Conservation (phyloP, 2,329 filamentous ascomycete genomes). For the Dothideomycetidae sp. region DNA sequence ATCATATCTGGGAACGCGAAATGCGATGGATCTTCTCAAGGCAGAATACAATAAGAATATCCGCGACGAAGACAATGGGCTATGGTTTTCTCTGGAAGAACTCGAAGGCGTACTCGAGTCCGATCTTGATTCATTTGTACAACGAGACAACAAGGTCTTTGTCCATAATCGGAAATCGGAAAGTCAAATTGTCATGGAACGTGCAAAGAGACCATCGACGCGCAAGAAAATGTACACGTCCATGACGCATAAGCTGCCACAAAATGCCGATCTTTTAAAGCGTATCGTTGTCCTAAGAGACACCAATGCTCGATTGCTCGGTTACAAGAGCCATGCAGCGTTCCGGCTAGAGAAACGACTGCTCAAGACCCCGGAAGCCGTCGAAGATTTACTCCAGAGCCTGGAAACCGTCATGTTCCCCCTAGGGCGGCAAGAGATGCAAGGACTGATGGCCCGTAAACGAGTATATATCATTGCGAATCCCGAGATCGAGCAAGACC, state of each 20-base stretch:
- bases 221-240: no score
- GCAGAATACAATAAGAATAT: no score
- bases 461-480: neutral
- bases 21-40: no score
- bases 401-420: no score
- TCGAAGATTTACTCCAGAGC: constrained; percentile 55
- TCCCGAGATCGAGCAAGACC: neutral
- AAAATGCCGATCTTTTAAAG: constrained; percentile 54
- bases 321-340: constrained; percentile 56
- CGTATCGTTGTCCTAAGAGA: constrained; percentile 57
- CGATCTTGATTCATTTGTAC: neutral
- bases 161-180: neutral
- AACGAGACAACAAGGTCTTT: neutral
- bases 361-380: constrained; percentile 55
- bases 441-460: neutral
- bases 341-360: constrained; percentile 64
- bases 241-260: no score
- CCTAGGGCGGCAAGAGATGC: neutral
- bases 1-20: no score
- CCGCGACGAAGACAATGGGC: neutral
- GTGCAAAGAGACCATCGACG: no score
- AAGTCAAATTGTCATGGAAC: neutral
- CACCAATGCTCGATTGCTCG: constrained; percentile 56
- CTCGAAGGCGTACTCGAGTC: constrained; percentile 1
- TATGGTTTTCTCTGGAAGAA: neutral